Base-by-base conservation (phyloP, 2,329 filamentous ascomycete genomes). In the Plenodomus lindquistii region DNA sequence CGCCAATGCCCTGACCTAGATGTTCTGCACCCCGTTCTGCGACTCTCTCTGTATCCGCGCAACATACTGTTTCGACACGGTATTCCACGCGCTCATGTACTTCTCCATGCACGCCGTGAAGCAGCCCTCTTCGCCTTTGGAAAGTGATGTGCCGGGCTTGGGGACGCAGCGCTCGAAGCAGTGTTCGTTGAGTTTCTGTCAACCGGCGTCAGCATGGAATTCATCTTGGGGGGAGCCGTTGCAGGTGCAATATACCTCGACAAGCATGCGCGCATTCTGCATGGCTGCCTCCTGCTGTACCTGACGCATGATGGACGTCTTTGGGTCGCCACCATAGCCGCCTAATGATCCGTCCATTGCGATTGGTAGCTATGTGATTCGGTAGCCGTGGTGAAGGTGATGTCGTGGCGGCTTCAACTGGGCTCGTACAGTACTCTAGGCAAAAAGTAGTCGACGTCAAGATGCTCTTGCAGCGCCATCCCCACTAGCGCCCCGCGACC, bases 81-180 rank as follows among this genome's bases (percentile, higher is more conserved):
- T 75, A 58, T 80, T 80, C 78, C 78, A 81, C 29, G 75, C 70
- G 29, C 69, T 66, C 78, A 81, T 81, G 69, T 81, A 81, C 63
- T 81, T 81, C 61, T 81, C 78, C 77, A 81, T 79, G 70, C 79
- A 81, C 37, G 69, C 55, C 17, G 75, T 76, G 62, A 79, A 77
- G 73, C 79, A 81, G 16, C 66, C 71, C 54, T 75, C 65, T 61
- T 81, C 79, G 66, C 73, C 71, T 39, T 74, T 76, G 21, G 77
- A 80, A 42, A 81, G 70, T 10, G 77, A 79, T 38, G 75, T 67
- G 49, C 76, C 74, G 52, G 79, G 79, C 58, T 79, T 79, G 39
- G 78, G 77, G 22, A 81, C 70, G 73, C 79, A 81, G 63, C 77
- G 77, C 56, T 80, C 77, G 73, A 81, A 81, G 71, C 79, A 81